These are phyloP conservation scores for Triticum aestivum DNA, from an alignment of 176 grass and related monocot genomes.

Conservation along the genomic window DNA sequence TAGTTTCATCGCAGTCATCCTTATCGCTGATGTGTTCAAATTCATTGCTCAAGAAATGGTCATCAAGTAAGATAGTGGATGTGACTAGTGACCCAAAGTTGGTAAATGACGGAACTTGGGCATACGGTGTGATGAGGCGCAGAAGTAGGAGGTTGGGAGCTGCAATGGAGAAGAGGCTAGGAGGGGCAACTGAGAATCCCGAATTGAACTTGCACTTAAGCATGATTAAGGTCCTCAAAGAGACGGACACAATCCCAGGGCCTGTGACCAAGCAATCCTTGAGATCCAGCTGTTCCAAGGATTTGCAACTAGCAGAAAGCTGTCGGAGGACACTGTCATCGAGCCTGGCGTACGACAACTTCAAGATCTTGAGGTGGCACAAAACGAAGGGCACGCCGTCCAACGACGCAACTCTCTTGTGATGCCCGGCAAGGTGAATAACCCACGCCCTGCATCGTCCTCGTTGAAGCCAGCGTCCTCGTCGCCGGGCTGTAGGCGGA, in stretches of 20 bases:
- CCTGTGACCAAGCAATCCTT: background rate
- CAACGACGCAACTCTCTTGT: background rate
- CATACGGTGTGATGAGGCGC: background rate
- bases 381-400: background rate
- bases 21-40: conserved; percentile 16
- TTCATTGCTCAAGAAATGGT: background rate
- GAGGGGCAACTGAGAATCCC: background rate
- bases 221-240: conserved; percentile 20
- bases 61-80: conserved; percentile 29
- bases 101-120: conserved; percentile 8
- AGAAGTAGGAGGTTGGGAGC: conserved; percentile 27
- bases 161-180: conserved; percentile 5
- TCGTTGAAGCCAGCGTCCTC: background rate
- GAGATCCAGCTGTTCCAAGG: conserved; percentile 22
- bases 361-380: conserved; percentile 28
- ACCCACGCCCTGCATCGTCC: background rate
- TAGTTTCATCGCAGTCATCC: conserved; percentile 17
- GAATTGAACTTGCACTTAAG: background rate
- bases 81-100: background rate
- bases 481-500: conserved; percentile 8
- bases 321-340: background rate
- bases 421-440: conserved; percentile 26
- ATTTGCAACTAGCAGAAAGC: conserved; percentile 20
- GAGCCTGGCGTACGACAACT: background rate
- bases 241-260: background rate